A percentile compares a stretch with the other conserved stretches of the same genome.
These are phyloP conservation scores for Rhynchospora tenuis DNA, from an alignment of 176 grass and related monocot genomes.

Conservation along the genomic window DNA sequence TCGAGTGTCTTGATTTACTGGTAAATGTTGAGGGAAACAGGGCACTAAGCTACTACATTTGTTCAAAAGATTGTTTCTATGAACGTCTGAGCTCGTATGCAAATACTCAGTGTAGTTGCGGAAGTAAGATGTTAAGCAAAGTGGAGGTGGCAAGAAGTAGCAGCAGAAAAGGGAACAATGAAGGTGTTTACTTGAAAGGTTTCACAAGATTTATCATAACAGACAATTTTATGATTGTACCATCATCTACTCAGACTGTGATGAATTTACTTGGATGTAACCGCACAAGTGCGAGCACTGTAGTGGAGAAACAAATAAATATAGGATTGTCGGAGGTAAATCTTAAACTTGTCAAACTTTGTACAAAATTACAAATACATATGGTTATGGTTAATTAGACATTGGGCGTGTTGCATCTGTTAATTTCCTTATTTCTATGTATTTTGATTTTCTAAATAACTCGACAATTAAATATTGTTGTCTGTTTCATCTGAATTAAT, in stretches of 20 bases:
- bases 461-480: no score
- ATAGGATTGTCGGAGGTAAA: conserved; percentile 18
- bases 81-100: not conserved
- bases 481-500: no score
- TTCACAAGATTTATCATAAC: not conserved
- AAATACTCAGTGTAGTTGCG: not conserved
- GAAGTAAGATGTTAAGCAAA: not conserved
- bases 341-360: not conserved
- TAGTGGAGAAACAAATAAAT: not conserved
- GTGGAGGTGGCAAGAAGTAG: not conserved
- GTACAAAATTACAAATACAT: not conserved
- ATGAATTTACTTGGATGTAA: not conserved
- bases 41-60: conserved; percentile 1
- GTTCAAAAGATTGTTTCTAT: not conserved
- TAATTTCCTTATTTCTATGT: not conserved
- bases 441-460: no score
- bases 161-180: not conserved
- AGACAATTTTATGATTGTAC: not conserved
- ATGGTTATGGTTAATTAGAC: not conserved
- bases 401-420: not conserved
- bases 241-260: not conserved
- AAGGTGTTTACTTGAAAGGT: not conserved
- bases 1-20: not conserved
- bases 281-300: not conserved
- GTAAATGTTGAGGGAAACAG: conserved; percentile 5